Conservation (phyloP, 2,329 filamentous ascomycete species). For the Neurospora crassa region DNA sequence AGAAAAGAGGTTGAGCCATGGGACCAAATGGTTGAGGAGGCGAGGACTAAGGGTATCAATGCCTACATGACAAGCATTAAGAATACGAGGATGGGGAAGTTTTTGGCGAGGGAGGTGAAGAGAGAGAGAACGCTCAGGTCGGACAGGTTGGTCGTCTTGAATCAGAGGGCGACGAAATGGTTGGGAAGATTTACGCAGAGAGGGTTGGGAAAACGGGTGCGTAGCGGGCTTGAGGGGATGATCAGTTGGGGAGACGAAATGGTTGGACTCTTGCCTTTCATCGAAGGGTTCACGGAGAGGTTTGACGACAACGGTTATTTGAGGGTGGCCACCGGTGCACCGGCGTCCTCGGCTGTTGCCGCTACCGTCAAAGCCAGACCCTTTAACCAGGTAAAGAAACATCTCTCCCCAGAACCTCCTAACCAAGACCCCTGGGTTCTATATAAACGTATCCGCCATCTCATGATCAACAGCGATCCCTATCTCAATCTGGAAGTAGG, state of each 20-base stretch:
- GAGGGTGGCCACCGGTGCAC: not conserved
- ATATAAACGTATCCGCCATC: slow-evolving; percentile 1
- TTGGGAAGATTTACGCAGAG: not conserved
- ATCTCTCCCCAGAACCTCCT: not conserved
- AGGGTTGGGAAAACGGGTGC: not conserved
- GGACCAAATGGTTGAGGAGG: not conserved
- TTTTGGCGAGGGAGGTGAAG: not conserved
- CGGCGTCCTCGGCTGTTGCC: not conserved
- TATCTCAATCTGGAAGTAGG: not conserved
- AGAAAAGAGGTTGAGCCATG: not conserved
- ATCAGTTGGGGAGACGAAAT: not conserved
- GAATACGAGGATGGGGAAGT: not conserved
- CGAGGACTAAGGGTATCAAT: not conserved
- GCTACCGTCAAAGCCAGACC: not conserved
- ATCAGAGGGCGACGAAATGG: not conserved
- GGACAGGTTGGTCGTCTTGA: not conserved
- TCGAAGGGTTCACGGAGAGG: not conserved
- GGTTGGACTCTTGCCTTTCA: not conserved
- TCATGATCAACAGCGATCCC: not conserved
- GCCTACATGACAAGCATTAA: not conserved
- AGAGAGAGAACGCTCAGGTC: not conserved
- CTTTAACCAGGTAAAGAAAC: not conserved
- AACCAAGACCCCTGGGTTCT: not conserved
- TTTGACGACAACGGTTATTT: not conserved
- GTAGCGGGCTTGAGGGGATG: not conserved